A percentile compares a stretch with the other conserved stretches of the same genome.
These are phyloP conservation scores for Botryotinia calthae DNA, from an alignment of 2,329 filamentous ascomycete genomes.

Conservation along the genomic window DNA sequence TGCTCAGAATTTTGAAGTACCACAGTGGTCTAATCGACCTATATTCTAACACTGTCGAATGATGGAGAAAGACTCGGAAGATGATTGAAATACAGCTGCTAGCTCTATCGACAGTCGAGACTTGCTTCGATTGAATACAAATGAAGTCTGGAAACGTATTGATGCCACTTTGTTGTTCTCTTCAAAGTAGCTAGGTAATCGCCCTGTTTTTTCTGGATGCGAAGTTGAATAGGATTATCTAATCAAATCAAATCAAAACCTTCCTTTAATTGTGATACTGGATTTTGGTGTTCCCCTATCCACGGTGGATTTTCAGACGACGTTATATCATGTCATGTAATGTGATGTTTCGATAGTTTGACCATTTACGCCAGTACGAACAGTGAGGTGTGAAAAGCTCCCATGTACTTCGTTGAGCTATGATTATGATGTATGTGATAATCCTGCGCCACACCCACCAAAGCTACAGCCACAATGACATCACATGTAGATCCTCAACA, in stretches of 20 bases:
- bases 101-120: too few species aligned
- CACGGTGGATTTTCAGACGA: not conserved
- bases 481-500: not conserved
- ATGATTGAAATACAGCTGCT: too few species aligned
- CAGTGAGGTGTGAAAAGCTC: not conserved
- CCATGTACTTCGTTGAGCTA: too few species aligned
- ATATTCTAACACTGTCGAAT: too few species aligned
- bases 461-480: not conserved
- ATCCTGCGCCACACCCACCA: not conserved
- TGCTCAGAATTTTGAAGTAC: too few species aligned
- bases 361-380: not conserved
- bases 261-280: not conserved
- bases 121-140: not conserved
- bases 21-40: too few species aligned
- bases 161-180: not conserved
- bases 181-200: not conserved
- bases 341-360: not conserved
- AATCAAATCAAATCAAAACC: too few species aligned
- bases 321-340: not conserved
- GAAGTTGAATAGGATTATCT: not conserved
- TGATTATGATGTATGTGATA: not conserved
- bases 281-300: not conserved
- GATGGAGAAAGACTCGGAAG: too few species aligned
- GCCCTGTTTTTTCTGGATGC: too few species aligned
- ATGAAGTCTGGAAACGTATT: not conserved